These are phyloP conservation scores for Cyclotella atomus DNA, from an alignment of 108 stramenopile genomes.

Conservation along the genomic window DNA sequence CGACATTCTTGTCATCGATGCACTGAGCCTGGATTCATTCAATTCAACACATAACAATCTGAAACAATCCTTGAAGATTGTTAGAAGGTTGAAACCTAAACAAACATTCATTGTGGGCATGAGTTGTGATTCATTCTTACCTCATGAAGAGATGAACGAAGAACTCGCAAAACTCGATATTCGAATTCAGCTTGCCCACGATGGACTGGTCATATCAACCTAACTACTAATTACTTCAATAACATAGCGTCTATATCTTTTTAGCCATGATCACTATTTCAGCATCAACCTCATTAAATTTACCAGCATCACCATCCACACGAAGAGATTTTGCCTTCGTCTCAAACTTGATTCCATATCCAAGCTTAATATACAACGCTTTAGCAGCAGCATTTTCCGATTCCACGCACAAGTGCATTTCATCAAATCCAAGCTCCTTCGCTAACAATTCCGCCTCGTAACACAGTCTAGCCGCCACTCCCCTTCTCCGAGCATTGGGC, in stretches of 20 bases:
- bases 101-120: conserved; percentile 82
- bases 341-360: conserved; percentile 38
- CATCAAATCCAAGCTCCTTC: conserved; percentile 52
- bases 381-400: conserved; percentile 60
- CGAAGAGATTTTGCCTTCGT: conserved; percentile 48
- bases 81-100: conserved; percentile 54
- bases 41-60: conserved; percentile 71
- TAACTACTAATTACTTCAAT: neutral
- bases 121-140: conserved; percentile 79
- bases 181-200: conserved; percentile 63
- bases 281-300: conserved; percentile 54
- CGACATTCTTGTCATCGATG: conserved; percentile 83
- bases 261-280: conserved; percentile 62
- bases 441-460: conserved; percentile 59
- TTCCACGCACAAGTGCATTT: conserved; percentile 66
- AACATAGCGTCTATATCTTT: conserved; percentile 8
- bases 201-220: conserved; percentile 54
- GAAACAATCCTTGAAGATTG: conserved; percentile 63
- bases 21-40: conserved; percentile 44
- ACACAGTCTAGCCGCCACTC: conserved; percentile 59
- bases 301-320: conserved; percentile 52
- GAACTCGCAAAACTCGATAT: conserved; percentile 48
- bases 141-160: conserved; percentile 82
- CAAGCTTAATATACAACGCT: conserved; percentile 64
- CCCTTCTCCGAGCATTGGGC: conserved; percentile 54